Conservation (phyloP, 2,329 filamentous ascomycete species). For the Daldinia eschscholtzii region DNA sequence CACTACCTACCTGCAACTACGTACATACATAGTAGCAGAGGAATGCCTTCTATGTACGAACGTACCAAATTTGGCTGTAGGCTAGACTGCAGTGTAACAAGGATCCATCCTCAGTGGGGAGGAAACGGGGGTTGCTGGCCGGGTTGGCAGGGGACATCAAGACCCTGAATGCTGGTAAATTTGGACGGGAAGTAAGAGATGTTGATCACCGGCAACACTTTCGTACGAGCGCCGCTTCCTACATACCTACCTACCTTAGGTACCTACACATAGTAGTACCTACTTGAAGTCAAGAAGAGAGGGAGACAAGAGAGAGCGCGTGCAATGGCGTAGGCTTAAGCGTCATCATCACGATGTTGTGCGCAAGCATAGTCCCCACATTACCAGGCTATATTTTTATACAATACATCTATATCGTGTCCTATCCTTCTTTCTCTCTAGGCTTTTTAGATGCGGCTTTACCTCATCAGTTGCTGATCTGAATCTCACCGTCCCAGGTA, state of each 20-base stretch:
- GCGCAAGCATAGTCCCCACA: constrained; percentile 24
- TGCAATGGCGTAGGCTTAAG: constrained; percentile 29
- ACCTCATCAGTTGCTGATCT: constrained; percentile 45
- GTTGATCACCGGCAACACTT: constrained; percentile 36
- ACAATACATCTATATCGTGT: constrained; percentile 35
- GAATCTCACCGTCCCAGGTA: constrained; percentile 42
- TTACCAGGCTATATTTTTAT: constrained; percentile 41
- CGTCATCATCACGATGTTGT: constrained; percentile 33
- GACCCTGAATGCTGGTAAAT: constrained; percentile 35
- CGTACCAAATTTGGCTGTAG: constrained; percentile 24
- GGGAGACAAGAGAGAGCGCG: background rate
- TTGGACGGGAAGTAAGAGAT: constrained; percentile 39
- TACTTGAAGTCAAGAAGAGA: constrained; percentile 38
- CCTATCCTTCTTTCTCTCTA: constrained; percentile 16
- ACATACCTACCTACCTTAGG: background rate
- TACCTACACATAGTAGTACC: background rate
- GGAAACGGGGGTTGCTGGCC: constrained; percentile 14
- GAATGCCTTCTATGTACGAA: constrained; percentile 11
- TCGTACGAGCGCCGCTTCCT: constrained; percentile 38
- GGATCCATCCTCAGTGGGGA: constrained; percentile 47
- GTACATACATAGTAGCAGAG: background rate
- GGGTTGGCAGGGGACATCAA: constrained; percentile 22
- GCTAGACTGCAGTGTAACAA: constrained; percentile 43
- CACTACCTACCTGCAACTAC: background rate
- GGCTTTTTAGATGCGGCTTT: constrained; percentile 37